Conservation (phyloP, 345 rosid genomes). For the Lenwebbia sp. region DNA sequence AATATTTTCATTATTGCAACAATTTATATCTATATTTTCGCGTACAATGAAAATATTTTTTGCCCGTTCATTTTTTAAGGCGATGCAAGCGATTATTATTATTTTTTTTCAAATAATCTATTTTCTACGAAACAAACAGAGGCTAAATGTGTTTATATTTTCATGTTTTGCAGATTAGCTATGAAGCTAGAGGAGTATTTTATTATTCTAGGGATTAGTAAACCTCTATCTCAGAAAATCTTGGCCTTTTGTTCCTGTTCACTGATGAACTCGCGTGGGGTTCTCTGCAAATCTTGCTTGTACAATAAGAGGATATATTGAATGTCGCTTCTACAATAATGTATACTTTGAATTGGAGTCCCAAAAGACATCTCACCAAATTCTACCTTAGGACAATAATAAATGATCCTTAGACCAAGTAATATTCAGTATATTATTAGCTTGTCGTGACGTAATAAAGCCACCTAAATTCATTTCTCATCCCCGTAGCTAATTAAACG, state of each 20-base stretch:
- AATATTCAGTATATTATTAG: background rate
- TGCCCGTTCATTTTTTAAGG: too few species aligned
- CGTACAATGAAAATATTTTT: too few species aligned
- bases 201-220: background rate
- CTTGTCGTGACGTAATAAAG: background rate
- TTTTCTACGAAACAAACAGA: too few species aligned
- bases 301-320: background rate
- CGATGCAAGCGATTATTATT: too few species aligned
- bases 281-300: background rate
- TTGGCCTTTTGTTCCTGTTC: background rate
- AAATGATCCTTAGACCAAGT: background rate
- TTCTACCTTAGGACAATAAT: background rate
- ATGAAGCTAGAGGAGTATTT: background rate
- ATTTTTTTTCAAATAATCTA: too few species aligned
- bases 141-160: too few species aligned
- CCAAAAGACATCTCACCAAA: background rate
- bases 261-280: background rate
- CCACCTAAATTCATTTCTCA: background rate
- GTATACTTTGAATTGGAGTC: background rate
- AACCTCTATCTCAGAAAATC: background rate
- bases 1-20: too few species aligned
- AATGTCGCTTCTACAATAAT: background rate
- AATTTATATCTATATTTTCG: too few species aligned
- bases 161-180: background rate
- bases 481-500: background rate